Conservation (phyloP, 352 stramenopile species). For the Globisporangium alternatum region DNA sequence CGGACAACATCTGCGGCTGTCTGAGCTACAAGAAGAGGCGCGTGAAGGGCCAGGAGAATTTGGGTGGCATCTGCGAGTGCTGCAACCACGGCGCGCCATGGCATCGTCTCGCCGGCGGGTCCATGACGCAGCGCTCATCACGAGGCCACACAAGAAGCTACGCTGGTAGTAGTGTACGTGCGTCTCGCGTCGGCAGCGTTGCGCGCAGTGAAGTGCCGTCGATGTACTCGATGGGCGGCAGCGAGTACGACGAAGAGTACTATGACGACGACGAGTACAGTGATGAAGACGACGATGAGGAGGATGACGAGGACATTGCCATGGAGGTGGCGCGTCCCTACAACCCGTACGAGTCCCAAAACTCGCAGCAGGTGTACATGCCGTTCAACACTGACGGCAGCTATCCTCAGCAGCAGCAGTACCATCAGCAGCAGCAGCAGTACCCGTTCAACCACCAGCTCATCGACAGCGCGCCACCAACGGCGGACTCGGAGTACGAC, state of each 20-base stretch:
- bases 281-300: conserved; percentile 36
- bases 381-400: background rate
- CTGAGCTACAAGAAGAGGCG: conserved; percentile 54
- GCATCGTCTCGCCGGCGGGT: conserved; percentile 60
- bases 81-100: conserved; percentile 69
- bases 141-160: conserved; percentile 11
- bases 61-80: conserved; percentile 60
- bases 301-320: conserved; percentile 73
- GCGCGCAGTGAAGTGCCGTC: conserved; percentile 14
- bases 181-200: conserved; percentile 35
- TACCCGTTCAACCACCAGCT: background rate
- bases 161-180: conserved; percentile 14
- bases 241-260: conserved; percentile 37
- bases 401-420: background rate
- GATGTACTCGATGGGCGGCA: conserved; percentile 12
- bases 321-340: conserved; percentile 68
- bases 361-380: background rate
- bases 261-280: conserved; percentile 18
- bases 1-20: conserved; percentile 53
- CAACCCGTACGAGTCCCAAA: conserved; percentile 13
- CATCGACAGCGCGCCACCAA: conserved; percentile 2
- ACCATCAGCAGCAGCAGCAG: background rate
- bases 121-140: conserved; percentile 24
- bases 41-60: conserved; percentile 38
- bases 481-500: conserved; percentile 1